phyloP scores from a whole-genome alignment of 306 rosid genomes.

The Castanopsis chinensis region DNA sequence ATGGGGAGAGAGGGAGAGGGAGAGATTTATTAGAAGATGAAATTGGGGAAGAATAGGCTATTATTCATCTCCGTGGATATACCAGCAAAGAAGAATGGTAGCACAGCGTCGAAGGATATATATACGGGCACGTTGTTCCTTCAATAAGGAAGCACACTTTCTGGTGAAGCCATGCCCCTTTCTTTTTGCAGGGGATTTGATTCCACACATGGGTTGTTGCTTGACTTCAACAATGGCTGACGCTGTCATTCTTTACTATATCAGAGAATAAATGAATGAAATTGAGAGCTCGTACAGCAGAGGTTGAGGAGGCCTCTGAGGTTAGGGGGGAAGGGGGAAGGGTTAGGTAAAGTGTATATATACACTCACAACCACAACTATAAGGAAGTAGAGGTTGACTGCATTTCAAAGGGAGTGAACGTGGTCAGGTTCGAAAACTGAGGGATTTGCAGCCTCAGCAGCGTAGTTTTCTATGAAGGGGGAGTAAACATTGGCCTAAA shows the following conservation, averaged over 20 bases:
- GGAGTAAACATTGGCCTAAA: slow-evolving; percentile 59
- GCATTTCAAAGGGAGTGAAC: slow-evolving; percentile 54
- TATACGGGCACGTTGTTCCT: slow-evolving; percentile 85
- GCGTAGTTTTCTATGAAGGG: slow-evolving; percentile 45
- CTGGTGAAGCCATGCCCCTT: slow-evolving; percentile 50
- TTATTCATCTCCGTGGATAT: slow-evolving; percentile 84
- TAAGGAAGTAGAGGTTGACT: slow-evolving; percentile 31
- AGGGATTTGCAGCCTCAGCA: slow-evolving; percentile 65
- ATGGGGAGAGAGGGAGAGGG: neutral
- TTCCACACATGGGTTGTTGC: slow-evolving; percentile 30
- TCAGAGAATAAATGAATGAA: slow-evolving; percentile 8
- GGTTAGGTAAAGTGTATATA: neutral
- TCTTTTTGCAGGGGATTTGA: slow-evolving; percentile 33
- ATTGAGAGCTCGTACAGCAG: slow-evolving; percentile 14
- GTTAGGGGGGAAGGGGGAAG: neutral
- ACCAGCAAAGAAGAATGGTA: slow-evolving; percentile 95
- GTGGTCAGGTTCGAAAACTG: slow-evolving; percentile 79
- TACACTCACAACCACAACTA: slow-evolving; percentile 12
- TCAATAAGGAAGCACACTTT: slow-evolving; percentile 73
- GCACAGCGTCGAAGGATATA: slow-evolving; percentile 93
- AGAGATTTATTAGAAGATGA: neutral
- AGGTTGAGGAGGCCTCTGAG: slow-evolving; percentile 25
- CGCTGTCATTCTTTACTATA: neutral
- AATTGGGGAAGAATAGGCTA: neutral
- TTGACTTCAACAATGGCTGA: slow-evolving; percentile 43